Percentiles rank a stretch among this genome's conserved stretches.
These are phyloP conservation scores for Talaromyces islandicus DNA, from an alignment of 2,329 filamentous ascomycete species.

Conservation along the genomic window DNA sequence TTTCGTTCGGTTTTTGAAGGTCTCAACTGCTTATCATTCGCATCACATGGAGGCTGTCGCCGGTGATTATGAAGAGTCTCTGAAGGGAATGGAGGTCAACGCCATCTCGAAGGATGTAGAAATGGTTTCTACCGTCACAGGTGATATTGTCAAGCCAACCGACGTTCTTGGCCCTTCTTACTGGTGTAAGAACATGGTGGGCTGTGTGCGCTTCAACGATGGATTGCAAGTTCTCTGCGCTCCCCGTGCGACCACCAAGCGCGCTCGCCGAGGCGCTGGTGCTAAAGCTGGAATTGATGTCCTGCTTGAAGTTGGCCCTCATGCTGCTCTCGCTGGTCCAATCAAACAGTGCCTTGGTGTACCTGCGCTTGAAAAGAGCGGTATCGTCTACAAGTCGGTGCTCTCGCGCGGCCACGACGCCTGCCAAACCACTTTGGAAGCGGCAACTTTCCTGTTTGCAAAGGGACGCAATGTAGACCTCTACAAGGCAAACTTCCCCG, in stretches of 20 bases:
- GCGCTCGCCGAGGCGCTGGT: background rate
- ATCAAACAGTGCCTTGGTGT: slow-evolving; percentile 18
- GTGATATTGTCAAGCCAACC: slow-evolving; percentile 11
- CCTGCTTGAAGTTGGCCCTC: slow-evolving; percentile 26
- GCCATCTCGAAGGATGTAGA: slow-evolving; percentile 13
- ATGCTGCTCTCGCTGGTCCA: slow-evolving; percentile 22
- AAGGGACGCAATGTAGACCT: background rate
- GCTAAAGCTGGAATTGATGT: slow-evolving; percentile 9
- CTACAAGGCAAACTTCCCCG: background rate
- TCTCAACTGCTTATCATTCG: slow-evolving; percentile 27
- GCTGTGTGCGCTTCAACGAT: slow-evolving; percentile 22
- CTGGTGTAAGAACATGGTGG: slow-evolving; percentile 28
- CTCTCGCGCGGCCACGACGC: background rate
- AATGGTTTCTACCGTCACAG: slow-evolving; percentile 22
- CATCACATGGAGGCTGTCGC: slow-evolving; percentile 20
- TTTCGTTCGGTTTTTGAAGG: slow-evolving; percentile 23
- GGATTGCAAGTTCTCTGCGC: slow-evolving; percentile 10
- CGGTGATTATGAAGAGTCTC: slow-evolving; percentile 15
- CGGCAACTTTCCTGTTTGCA: background rate
- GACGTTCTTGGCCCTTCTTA: slow-evolving; percentile 15
- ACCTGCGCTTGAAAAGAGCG: background rate
- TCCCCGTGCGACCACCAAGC: background rate
- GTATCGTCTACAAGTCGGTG: background rate
- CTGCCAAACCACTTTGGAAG: background rate
- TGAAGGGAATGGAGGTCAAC: slow-evolving; percentile 16